phyloP scores from a whole-genome alignment of 306 rosid genomes.

The Quercus bicolor region DNA sequence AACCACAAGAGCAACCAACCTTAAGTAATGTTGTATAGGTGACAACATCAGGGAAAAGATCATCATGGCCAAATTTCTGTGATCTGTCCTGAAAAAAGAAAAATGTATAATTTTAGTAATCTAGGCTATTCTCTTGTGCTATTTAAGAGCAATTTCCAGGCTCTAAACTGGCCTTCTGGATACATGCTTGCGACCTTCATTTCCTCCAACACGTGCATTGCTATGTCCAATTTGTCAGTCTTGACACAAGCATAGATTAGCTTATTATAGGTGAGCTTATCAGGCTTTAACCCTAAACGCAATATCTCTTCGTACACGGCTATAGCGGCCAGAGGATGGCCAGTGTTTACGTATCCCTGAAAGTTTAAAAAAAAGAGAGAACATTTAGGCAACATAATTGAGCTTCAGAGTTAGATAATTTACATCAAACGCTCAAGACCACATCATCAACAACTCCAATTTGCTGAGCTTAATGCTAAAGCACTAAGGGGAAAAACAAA shows the following conservation, averaged over 20 bases:
- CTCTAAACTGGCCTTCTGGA: slow-evolving; percentile 48
- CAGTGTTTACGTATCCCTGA: slow-evolving; percentile 75
- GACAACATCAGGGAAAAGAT: slow-evolving; percentile 69
- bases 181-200: slow-evolving; percentile 67
- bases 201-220: slow-evolving; percentile 63
- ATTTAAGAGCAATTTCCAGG: slow-evolving; percentile 18
- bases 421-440: not conserved
- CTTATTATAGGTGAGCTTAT: slow-evolving; percentile 74
- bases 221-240: slow-evolving; percentile 55
- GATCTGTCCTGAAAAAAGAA: slow-evolving; percentile 46
- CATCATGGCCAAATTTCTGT: slow-evolving; percentile 25
- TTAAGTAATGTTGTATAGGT: slow-evolving; percentile 70
- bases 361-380: not conserved
- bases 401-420: not conserved
- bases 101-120: slow-evolving; percentile 23
- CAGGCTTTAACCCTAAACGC: slow-evolving; percentile 60
- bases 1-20: slow-evolving; percentile 39
- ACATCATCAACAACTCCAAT: not conserved
- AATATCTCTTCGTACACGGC: slow-evolving; percentile 46
- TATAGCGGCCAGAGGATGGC: slow-evolving; percentile 59
- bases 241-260: slow-evolving; percentile 70
- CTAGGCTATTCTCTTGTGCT: slow-evolving; percentile 13
- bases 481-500: not conserved
- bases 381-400: not conserved
- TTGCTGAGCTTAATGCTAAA: slow-evolving; percentile 2